These are phyloP conservation scores for Metrosideros polymorpha DNA, from an alignment of 441 rosid species.

Conservation along the genomic window DNA sequence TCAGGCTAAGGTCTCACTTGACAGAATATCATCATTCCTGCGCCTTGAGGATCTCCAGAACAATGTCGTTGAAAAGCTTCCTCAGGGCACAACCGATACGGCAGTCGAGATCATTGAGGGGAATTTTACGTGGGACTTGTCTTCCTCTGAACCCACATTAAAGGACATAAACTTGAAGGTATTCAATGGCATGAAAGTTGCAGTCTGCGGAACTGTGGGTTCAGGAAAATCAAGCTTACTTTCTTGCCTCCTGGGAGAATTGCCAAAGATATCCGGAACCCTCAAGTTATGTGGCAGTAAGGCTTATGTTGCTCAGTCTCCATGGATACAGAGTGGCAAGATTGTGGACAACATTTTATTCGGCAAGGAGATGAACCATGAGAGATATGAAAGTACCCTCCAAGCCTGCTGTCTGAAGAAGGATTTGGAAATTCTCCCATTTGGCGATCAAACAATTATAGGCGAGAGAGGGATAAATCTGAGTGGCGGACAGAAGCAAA, in stretches of 20 bases:
- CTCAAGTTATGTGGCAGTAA: constrained; percentile 45
- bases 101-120: constrained; percentile 41
- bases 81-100: constrained; percentile 26
- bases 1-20: constrained; percentile 60
- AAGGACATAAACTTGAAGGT: constrained; percentile 34
- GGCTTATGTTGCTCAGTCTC: constrained; percentile 82
- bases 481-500: constrained; percentile 92
- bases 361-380: constrained; percentile 61
- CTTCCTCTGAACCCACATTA: constrained; percentile 28
- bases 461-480: constrained; percentile 89
- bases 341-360: constrained; percentile 74
- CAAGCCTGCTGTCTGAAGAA: constrained; percentile 63
- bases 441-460: constrained; percentile 74
- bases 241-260: constrained; percentile 47
- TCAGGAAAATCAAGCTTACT: constrained; percentile 59
- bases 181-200: constrained; percentile 40
- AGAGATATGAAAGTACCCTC: constrained; percentile 46
- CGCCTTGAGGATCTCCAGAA: constrained; percentile 39
- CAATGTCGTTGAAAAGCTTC: constrained; percentile 31
- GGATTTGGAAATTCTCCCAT: constrained; percentile 67
- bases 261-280: constrained; percentile 41
- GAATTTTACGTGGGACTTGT: constrained; percentile 44
- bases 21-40: constrained; percentile 49
- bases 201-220: constrained; percentile 64
- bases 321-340: constrained; percentile 88